Base-by-base conservation (phyloP, 257 asterid species). In the Solanum tacnaense region DNA sequence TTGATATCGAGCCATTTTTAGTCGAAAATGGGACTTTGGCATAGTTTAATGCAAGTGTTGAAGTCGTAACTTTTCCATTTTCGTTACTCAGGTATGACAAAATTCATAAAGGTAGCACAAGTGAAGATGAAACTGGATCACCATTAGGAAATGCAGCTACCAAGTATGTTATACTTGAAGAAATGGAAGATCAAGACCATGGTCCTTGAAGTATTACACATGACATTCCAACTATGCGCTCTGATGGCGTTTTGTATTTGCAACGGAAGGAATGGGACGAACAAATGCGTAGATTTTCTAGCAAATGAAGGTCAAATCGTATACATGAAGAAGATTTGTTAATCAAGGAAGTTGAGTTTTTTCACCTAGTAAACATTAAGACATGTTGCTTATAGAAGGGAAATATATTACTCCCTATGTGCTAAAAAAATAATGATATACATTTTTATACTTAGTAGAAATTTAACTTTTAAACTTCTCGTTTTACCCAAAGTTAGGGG, bases 101-200 rank as follows among this genome's bases (percentile, higher is more conserved):
- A 93, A 93, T 96, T 86, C 95, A 92, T 39, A 93, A 89, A 74
- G 98, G 95, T 15, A 94, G 91, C 87, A 75, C 81, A 36, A 76
- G 91, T 58, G 92, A 73, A 81, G 93, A 88, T 60, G 92, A 86
- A 71, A 68, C 34, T 62, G 90, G 84, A 18, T 79, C 93, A 18
- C 74, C 91, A 9, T 74, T 84, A 10, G 91, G 83, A 34, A 89
- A 83, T 87, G 84, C 90, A 34, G 70, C 93, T 76, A 90, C 97
- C 15, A 95, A 93, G 89, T 96, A 96, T 87, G 97, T 93, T 88
- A 94, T 96, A 35, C 98, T 96, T 32, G 98, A 94, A 73, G 98
- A 96, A 91, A 89, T 91, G 92, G 99, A 94, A 18, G 96, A 94
- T 71, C 94, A 93, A 89, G 98, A 92, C 71, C 93, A 92, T 5